Base-by-base conservation (phyloP, 352 stramenopile species). In the Globisporangium carolinianum region DNA sequence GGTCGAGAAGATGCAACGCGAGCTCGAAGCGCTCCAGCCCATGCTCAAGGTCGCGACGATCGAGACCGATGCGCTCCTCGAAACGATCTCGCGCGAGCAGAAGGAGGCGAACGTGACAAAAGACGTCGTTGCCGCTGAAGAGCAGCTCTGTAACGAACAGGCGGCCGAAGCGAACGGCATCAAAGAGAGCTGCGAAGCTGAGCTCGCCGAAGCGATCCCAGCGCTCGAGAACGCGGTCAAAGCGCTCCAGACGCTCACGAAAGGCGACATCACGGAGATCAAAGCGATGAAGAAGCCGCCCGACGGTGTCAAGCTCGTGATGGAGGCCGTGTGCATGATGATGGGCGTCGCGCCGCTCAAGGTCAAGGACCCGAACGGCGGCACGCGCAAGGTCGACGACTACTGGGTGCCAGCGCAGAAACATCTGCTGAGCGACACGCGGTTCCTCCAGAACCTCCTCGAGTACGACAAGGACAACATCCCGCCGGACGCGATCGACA, bases 381-480 rank as follows among this genome's bases (percentile, higher is more conserved):
- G 83, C 2, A 96, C 73, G 3, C 97, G 96, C 63, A 97, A 97
- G 62, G 76, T 98, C 15, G 89, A 98, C 52, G 91, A 98, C 59
- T 98, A 98, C 60, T 98, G 94, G 94, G 90, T 76, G 2, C 84
- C 92, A 0, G 91, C 94, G 3, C 87, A 97, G 64, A 98, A 98
- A 57, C 75, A 93, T 6, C 50, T 98, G 39, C 73, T 98, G 14
- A 95, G 76, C 39, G 92, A 98, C 60, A 87, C 95, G 39, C 68
- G 83, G 0, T 98, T 98, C 61, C 61, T 98, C 4, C 76, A 96
- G 63, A 96, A 96, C 52, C 66, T 98, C 8, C 76, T 97, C 36
- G 91, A 97, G 53, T 98, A 97, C 64, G 93, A 98, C 69, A 97
- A 97, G 64, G 94, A 98, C 67, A 97, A 98, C 63, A 98, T 98